phyloP scores from a whole-genome alignment of 2,329 filamentous ascomycete genomes.

The Thelonectria discophora region DNA sequence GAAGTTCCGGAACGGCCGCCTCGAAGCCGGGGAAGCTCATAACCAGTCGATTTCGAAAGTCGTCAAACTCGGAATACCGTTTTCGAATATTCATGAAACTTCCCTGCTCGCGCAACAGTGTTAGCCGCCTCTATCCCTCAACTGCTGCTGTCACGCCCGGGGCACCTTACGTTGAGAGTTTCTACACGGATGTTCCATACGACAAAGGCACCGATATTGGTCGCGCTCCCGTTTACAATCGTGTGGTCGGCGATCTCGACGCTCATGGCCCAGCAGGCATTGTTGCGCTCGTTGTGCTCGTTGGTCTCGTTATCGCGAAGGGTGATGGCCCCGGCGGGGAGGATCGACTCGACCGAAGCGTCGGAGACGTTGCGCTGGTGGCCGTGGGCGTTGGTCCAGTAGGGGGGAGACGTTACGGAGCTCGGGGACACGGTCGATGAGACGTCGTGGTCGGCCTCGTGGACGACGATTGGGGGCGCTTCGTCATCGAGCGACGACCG shows the following conservation, averaged over 20 bases:
- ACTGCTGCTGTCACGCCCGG: not conserved
- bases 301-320: conserved; percentile 69
- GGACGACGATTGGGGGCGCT: conserved; percentile 16
- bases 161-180: conserved; percentile 73
- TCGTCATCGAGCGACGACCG: conserved; percentile 39
- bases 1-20: conserved; percentile 86
- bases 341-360: conserved; percentile 58
- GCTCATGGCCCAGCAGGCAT: conserved; percentile 71
- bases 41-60: conserved; percentile 76
- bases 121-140: not conserved
- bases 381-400: conserved; percentile 51
- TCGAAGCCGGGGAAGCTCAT: conserved; percentile 85
- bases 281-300: conserved; percentile 60
- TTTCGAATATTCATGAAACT: conserved; percentile 70
- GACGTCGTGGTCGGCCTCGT: conserved; percentile 31
- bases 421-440: conserved; percentile 40
- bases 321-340: conserved; percentile 65
- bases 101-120: conserved; percentile 54
- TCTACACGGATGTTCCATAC: conserved; percentile 93
- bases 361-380: conserved; percentile 54
- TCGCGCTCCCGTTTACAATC: conserved; percentile 64
- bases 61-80: conserved; percentile 93
- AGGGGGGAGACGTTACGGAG: conserved; percentile 53
- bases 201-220: conserved; percentile 84
- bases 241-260: conserved; percentile 67